Evolutionary conservation across 495 filamentous ascomycete genomes (phyloP), one percentile per base, ranked within the genome.

Genomic region (Xylaria sp.): DNA sequence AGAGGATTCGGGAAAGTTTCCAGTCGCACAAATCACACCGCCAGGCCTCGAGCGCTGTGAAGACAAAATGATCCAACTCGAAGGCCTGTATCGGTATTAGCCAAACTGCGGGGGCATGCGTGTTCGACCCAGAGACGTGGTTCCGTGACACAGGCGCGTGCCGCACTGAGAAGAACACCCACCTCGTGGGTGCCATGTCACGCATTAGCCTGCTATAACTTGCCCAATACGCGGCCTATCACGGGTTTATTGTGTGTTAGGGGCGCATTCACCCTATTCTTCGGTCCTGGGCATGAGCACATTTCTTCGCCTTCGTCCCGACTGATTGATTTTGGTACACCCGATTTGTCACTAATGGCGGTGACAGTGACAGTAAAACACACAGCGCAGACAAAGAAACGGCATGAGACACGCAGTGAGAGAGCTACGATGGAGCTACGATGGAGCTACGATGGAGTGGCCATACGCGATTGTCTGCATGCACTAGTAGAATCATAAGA

Each of bases 101-200:
- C 46, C 24, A 43, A 43, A 5, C n/a, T 12, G 43, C 61, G 41
- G 24, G 15, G 37, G 41, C 41, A 48, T 37, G 53, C 24, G 58
- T 3, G 67, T 26, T 70, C 58, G 46, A 52, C 59, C 48, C 59
- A 70, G 58, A 70, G 58, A 70, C 9, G 19, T 33, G 46, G 59
- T 70, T 70, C 48, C 35, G 68, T 70, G 29, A 62, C 48, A 63
- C 48, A 31, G 44, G 33, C 57, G 50, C 33, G 67, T 69, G n/a
- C n/a, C 67, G 31, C 57, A 61, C 55, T 61, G 41, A 19, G 41
- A 62, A 62, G 43, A 48, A 63, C 58, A 43, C 26, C 31, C 44
- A 44, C 61, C 68, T 62, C 68, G 58, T 55, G 44, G 58, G n/a
- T 24, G n/a, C 58, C 68, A 69, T 69, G 43, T 69, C 44, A 61